These are phyloP conservation scores for Amanita inopinata DNA, from an alignment of 768 basidiomycete species.

Conservation along the genomic window DNA sequence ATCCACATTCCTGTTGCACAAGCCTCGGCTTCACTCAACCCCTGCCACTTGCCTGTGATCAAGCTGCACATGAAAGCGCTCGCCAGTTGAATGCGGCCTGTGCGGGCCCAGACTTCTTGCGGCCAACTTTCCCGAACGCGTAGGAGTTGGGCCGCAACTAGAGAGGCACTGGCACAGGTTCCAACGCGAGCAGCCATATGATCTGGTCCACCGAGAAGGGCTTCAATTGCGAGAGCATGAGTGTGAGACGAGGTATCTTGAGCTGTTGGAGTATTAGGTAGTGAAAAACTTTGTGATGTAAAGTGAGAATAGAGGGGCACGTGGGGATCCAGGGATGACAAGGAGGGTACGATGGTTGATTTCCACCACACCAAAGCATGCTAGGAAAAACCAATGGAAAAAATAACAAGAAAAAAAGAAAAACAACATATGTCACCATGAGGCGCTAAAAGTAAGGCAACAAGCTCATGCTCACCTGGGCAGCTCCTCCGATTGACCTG, in stretches of 20 bases:
- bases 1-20: conserved; percentile 75
- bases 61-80: conserved; percentile 66
- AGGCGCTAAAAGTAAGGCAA: too few species aligned
- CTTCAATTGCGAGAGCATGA: conserved; percentile 67
- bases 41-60: conserved; percentile 60
- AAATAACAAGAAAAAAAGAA: background rate
- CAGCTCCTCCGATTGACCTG: conserved; percentile 67
- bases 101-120: conserved; percentile 68
- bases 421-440: conserved; percentile 14
- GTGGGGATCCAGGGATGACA: conserved; percentile 65
- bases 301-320: conserved; percentile 65
- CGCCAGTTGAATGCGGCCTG: conserved; percentile 71
- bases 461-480: too few species aligned
- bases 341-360: conserved; percentile 60
- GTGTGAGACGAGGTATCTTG: conserved; percentile 77
- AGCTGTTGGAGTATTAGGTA: conserved; percentile 65
- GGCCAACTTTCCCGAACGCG: conserved; percentile 74
- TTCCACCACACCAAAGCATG: conserved; percentile 86
- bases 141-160: conserved; percentile 67
- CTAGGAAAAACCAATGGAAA: conserved; percentile 17
- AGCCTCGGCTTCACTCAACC: conserved; percentile 69
- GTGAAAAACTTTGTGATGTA: conserved; percentile 52
- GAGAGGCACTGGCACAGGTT: conserved; percentile 58
- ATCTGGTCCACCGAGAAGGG: conserved; percentile 69
- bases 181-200: conserved; percentile 71